Base-by-base conservation (phyloP, 768 basidiomycete genomes). In the Lepiota subincarnata region DNA sequence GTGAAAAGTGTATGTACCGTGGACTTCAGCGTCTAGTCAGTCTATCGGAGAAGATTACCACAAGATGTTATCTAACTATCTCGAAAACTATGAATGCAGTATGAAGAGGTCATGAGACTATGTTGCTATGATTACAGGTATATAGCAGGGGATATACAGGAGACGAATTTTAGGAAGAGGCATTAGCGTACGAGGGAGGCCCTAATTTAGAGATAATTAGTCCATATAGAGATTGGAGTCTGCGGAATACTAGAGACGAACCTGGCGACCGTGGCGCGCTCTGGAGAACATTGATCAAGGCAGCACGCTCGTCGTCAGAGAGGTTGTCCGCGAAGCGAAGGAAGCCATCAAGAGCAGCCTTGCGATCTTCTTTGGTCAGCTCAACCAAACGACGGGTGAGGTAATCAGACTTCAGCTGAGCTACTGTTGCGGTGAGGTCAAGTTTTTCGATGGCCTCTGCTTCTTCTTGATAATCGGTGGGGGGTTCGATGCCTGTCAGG, bases 291-390 rank as follows among this genome's bases (percentile, higher is more conserved):
- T 70, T 67, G 35, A 85, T 75, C 56, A 94, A 63, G 0, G 77
- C 69, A 10, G 77, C 70, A 66, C 81, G 83, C 59, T 93, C 91
- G 20, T 92, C 92, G 19, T 82, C 79, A 0, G 81, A 79, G 55
- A 95, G 76, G 35, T 76, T 77, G 54, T 90, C 85, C n/a, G 85
- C 80, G 10, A 93, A 71, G 45, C 84, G 84, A 46, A 82, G 67
- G 54, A 94, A 78, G 34, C 89, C 84, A 56, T 86, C 83, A 56
- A 94, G 67, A 1, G 87, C 82, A 7, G 83, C 84, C 69, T 89
- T 89, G 45, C 84, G 80, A 65, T 94, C 88, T 60, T 85, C 84
- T 57, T 85, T 83, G 11, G 84, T 78, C 57, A 87, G 71, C 12
- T 82, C 79, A 20, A 89, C 70, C 70, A 94, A 73, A 50, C 79